Evolutionary conservation across 2,329 filamentous ascomycete species (phyloP).

Genomic region (Pyricularia sp.): DNA sequence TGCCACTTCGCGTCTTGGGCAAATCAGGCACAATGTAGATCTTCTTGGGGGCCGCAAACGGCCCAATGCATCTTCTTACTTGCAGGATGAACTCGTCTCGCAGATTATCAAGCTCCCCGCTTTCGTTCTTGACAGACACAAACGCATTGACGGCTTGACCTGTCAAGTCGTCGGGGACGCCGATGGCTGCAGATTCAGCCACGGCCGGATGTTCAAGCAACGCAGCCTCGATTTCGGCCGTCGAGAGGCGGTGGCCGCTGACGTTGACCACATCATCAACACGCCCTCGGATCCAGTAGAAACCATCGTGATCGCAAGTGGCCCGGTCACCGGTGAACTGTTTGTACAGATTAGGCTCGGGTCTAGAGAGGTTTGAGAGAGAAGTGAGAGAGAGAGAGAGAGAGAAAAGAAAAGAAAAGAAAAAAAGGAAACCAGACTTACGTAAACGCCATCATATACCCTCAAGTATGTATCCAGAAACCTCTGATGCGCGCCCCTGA

Average conservation of each 20-base stretch:
- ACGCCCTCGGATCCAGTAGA: constrained; percentile 99
- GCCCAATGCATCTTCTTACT: constrained; percentile 93
- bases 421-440: constrained; percentile 35
- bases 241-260: constrained; percentile 89
- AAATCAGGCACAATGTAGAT: constrained; percentile 87
- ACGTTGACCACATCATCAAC: constrained; percentile 99
- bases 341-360: constrained; percentile 5
- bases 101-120: constrained; percentile 53
- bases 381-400: background rate
- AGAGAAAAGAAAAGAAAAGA: background rate
- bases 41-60: constrained; percentile 92
- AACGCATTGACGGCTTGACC: constrained; percentile 99
- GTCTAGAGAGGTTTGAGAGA: too few relatives aligned
- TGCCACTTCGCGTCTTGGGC: constrained; percentile 93
- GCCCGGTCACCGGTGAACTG: constrained; percentile 91
- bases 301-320: constrained; percentile 92
- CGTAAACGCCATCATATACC: constrained; percentile 96
- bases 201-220: constrained; percentile 85
- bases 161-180: constrained; percentile 85
- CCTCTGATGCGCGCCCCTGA: constrained; percentile 94
- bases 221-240: constrained; percentile 94
- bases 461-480: constrained; percentile 99
- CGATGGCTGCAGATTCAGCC: constrained; percentile 91
- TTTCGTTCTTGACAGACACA: constrained; percentile 55
- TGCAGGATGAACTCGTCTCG: constrained; percentile 92